phyloP scores from a whole-genome alignment of 2,329 filamentous ascomycete species.

The Ophidiomyces ophidiicola region DNA sequence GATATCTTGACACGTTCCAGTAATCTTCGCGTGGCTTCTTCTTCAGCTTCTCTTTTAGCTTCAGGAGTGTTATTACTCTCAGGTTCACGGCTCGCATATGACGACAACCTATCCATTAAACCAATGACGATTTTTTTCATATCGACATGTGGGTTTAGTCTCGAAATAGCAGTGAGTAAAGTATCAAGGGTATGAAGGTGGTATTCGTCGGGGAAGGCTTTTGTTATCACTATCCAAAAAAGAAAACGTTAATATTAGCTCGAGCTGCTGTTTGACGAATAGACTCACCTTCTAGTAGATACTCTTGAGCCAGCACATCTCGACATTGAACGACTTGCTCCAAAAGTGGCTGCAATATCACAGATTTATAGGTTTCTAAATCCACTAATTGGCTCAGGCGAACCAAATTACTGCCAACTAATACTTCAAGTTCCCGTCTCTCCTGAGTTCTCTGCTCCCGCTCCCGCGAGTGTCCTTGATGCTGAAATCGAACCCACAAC shows the following conservation, averaged over 20 bases:
- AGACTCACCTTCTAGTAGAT: constrained; percentile 63
- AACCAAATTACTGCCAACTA: constrained; percentile 94
- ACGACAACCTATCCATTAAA: constrained; percentile 88
- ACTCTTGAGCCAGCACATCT: constrained; percentile 93
- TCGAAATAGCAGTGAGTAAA: constrained; percentile 81
- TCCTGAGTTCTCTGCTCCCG: constrained; percentile 88
- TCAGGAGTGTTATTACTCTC: constrained; percentile 57
- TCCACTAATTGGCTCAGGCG: constrained; percentile 91
- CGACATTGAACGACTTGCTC: constrained; percentile 97
- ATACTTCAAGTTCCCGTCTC: constrained; percentile 82
- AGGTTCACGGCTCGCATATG: constrained; percentile 84
- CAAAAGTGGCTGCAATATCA: constrained; percentile 74
- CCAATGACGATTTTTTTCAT: constrained; percentile 97
- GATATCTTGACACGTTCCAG: constrained; percentile 62
- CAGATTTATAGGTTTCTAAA: constrained; percentile 81
- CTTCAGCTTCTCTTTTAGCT: constrained; percentile 64
- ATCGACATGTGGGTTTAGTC: constrained; percentile 91
- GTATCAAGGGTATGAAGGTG: constrained; percentile 94
- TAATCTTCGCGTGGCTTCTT: constrained; percentile 67
- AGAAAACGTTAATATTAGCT: constrained; percentile 21
- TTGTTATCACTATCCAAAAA: constrained; percentile 86
- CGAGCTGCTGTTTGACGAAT: no score
- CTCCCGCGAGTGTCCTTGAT: constrained; percentile 93
- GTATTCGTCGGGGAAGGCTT: constrained; percentile 97
- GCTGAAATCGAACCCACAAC: constrained; percentile 92